Base-by-base conservation (phyloP, 176 grass and related monocot genomes). In the Oryza glaberrima region DNA sequence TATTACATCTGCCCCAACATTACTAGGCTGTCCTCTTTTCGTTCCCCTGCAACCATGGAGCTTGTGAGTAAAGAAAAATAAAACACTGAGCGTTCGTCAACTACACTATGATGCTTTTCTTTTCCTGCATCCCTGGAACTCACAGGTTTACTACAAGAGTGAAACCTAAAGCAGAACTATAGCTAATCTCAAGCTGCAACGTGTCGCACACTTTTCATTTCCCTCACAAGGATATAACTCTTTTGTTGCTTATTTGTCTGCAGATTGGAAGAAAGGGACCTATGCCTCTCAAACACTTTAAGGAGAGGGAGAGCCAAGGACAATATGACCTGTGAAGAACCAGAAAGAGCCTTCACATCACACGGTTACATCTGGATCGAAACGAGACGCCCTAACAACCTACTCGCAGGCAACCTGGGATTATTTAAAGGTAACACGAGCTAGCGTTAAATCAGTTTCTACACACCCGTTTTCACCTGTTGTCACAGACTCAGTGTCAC, bases 11-110 rank as follows among this genome's bases (percentile, higher is more conserved):
- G 16, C 3, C 58, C 19, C 41, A 60, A 63, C 64, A 9, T n/a
- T 48, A 30, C 3, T 26, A 40, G 60, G 70, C 1, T 16, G 82
- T 51, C 38, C 82, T 89, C 82, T 85, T 89, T 89, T 4, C 46
- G n/a, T 81, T 75, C 10, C 49, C 76, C 76, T 85, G 38, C 64
- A 70, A 63, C 70, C 76, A 76, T 81, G 77, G 70, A 89, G 60
- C 67, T 22, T 47, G 72, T 77, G 73, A 86, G 54, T 66, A 26
- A 6, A 34, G 41, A 81, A 77, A 44, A 43, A 32, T 32, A 32
- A 75, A 12, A 25, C 34, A 16, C 3, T 34, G 9, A 23, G n/a
- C 19, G 16, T 44, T 51, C 14, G 63, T 30, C 64, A 81, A 47
- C 35, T 64, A 44, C 15, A 13, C 7, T 63, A 10, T 1, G 11